phyloP scores from a whole-genome alignment of 164 flowering plant species.

The Dillenia turbinata region DNA sequence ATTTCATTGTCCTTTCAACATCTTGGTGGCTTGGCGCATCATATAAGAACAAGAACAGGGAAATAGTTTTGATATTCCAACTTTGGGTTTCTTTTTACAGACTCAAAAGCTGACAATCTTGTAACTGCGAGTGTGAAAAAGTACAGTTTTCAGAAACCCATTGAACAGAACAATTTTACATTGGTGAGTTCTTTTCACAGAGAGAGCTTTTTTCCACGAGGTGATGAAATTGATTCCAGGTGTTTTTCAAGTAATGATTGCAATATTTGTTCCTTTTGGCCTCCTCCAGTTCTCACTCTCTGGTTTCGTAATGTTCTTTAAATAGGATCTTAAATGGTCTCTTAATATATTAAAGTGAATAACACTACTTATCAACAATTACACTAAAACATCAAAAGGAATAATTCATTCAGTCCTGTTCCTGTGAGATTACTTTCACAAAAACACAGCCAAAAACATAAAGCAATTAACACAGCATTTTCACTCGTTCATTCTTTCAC shows the following conservation, averaged over 20 bases:
- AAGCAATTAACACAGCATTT: too few species aligned
- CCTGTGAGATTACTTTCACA: too few species aligned
- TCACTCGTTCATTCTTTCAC: too few species aligned
- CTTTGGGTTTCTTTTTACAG: conserved; percentile 27
- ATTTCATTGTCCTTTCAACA: too few species aligned
- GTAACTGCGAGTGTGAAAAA: conserved; percentile 21
- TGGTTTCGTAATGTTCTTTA: conserved; percentile 16
- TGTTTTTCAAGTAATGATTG: conserved; percentile 35
- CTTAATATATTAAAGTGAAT: conserved; percentile 16
- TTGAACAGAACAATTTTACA: too few species aligned
- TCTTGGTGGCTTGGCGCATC: too few species aligned
- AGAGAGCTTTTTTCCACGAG: conserved; percentile 7
- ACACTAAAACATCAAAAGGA: too few species aligned
- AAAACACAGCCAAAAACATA: too few species aligned
- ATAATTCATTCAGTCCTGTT: too few species aligned
- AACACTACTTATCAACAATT: too few species aligned
- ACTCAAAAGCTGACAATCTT: conserved; percentile 38
- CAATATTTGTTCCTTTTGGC: conserved; percentile 38
- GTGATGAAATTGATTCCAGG: conserved; percentile 32
- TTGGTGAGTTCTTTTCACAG: not conserved
- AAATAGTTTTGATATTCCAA: too few species aligned
- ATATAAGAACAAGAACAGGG: too few species aligned
- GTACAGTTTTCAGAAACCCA: not conserved
- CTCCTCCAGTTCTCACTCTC: conserved; percentile 41
- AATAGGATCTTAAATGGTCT: conserved; percentile 17